A percentile compares a stretch with the other conserved stretches of the same genome.
Evolutionary conservation across 2,329 filamentous ascomycete genomes (phyloP).

Genomic region (Alternaria triticina): DNA sequence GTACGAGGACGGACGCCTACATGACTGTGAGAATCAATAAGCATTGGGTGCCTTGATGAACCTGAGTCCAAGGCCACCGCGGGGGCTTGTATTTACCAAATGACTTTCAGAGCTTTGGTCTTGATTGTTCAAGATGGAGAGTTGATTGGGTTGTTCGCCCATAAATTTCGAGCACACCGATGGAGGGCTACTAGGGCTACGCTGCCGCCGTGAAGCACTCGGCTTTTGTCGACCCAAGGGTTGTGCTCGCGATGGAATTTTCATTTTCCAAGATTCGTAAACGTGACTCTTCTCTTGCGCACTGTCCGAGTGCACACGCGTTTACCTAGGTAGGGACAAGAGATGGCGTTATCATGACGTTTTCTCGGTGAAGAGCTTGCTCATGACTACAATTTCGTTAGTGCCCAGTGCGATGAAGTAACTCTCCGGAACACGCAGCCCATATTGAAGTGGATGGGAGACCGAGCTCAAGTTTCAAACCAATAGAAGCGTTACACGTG

Average conservation of each 20-base stretch:
- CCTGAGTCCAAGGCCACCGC: background rate
- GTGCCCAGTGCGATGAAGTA: background rate
- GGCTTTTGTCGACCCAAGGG: background rate
- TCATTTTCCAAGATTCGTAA: background rate
- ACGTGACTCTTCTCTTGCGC: background rate
- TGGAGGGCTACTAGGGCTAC: background rate
- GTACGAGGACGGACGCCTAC: background rate
- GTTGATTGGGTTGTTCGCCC: background rate
- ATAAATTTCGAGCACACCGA: background rate
- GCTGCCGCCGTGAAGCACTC: background rate
- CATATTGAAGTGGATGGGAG: background rate
- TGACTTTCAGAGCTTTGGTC: background rate
- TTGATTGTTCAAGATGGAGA: background rate
- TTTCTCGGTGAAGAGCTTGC: background rate
- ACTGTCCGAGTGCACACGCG: background rate
- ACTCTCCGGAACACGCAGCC: background rate
- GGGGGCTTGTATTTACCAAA: too few species aligned
- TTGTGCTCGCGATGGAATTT: background rate
- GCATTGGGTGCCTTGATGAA: background rate
- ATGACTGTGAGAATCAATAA: conserved; percentile 1
- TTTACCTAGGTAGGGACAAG: background rate
- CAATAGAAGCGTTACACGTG: background rate
- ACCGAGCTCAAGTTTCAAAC: background rate
- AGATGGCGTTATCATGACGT: background rate
- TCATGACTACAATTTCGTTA: background rate